A percentile compares a stretch with the other conserved stretches of the same genome.
These are phyloP conservation scores for Eutrema heterophyllum DNA, from an alignment of 345 rosid species.

Conservation along the genomic window DNA sequence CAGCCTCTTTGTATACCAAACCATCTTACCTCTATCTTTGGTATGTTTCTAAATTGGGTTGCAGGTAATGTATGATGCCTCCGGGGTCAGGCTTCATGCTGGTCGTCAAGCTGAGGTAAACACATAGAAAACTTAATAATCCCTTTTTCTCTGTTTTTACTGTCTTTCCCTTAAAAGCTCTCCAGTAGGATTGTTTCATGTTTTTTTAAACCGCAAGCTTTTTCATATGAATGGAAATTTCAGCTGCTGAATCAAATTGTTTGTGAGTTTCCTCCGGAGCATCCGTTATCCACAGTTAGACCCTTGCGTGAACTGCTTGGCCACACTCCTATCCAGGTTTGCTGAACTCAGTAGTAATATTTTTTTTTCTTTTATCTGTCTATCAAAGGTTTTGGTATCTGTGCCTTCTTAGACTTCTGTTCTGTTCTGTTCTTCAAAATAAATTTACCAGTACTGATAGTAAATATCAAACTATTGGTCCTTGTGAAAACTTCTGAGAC, in stretches of 20 bases:
- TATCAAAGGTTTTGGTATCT: background rate
- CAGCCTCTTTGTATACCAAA: background rate
- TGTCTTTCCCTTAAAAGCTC: background rate
- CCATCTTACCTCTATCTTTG: background rate
- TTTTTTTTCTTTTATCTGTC: background rate
- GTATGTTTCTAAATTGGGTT: conserved; percentile 1
- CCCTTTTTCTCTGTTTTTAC: background rate
- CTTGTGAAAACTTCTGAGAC: background rate
- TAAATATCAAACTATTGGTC: background rate
- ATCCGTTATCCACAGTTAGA: conserved; percentile 73
- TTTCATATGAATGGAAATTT: conserved; percentile 12
- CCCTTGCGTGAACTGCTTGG: conserved; percentile 96
- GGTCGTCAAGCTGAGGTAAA: conserved; percentile 97
- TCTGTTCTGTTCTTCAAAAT: background rate
- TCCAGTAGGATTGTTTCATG: background rate
- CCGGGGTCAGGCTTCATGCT: conserved; percentile 94
- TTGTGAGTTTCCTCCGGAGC: conserved; percentile 95
- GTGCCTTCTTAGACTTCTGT: background rate
- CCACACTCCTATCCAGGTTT: conserved; percentile 92
- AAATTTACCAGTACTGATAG: background rate
- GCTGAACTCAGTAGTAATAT: conserved; percentile 6
- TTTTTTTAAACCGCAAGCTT: background rate
- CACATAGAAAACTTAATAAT: conserved; percentile 1
- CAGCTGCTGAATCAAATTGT: conserved; percentile 95
- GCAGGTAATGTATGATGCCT: conserved; percentile 98